Evolutionary conservation across 1,284 basidiomycete genomes (phyloP).

Genomic region (Papiliotrema terrestris): DNA sequence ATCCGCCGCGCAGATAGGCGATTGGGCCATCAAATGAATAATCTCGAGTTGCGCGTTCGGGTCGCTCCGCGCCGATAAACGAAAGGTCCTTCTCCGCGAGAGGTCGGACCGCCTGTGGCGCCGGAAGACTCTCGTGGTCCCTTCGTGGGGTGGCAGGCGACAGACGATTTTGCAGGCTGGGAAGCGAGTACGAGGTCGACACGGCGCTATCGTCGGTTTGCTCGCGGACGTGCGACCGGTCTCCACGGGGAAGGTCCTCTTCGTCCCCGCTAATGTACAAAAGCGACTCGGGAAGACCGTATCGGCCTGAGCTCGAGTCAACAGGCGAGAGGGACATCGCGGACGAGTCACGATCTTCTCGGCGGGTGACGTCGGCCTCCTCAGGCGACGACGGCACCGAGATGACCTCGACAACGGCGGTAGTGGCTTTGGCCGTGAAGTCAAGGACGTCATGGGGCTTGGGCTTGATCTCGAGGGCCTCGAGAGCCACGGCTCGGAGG

Average conservation of each 20-base stretch:
- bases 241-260: slow-evolving; percentile 1
- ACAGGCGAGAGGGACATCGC: not conserved
- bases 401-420: not conserved
- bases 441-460: not conserved
- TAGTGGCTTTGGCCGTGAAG: not conserved
- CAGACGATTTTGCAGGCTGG: not conserved
- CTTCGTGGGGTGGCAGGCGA: not conserved
- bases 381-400: not conserved
- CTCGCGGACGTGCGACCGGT: not conserved
- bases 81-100: no score
- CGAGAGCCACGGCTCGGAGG: not conserved
- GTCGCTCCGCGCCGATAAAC: no score
- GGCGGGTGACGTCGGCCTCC: not conserved
- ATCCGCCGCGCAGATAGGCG: no score
- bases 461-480: not conserved
- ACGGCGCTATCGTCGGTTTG: not conserved
- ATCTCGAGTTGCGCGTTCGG: no score
- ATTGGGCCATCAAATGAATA: no score
- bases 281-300: slow-evolving; percentile 18
- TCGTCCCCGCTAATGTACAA: slow-evolving; percentile 9
- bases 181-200: not conserved
- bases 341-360: not conserved
- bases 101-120: no score
- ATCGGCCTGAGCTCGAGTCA: not conserved
- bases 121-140: no score